phyloP scores from a whole-genome alignment of 2,329 filamentous ascomycete species.

The Rugonectria rugulosa region DNA sequence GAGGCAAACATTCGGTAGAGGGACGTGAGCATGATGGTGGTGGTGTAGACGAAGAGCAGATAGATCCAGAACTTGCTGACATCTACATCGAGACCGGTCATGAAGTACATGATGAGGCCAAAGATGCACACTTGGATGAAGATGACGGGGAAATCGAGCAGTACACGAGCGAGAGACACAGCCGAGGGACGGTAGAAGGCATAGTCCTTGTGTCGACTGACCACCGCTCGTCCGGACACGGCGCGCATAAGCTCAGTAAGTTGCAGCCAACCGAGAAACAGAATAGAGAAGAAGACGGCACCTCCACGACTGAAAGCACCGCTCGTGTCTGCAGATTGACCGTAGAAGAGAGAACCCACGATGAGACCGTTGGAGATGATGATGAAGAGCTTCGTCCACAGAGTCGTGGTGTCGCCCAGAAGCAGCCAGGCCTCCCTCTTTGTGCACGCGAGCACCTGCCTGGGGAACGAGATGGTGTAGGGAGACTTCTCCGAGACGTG shows the following conservation, averaged over 20 bases:
- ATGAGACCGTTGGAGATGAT: constrained; percentile 78
- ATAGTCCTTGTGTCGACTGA: constrained; percentile 56
- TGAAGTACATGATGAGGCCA: constrained; percentile 16
- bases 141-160: constrained; percentile 13
- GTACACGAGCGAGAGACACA: constrained; percentile 11
- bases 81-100: constrained; percentile 15
- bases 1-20: constrained; percentile 60
- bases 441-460: constrained; percentile 74
- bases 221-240: constrained; percentile 72
- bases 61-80: constrained; percentile 22
- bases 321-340: constrained; percentile 63
- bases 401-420: constrained; percentile 75
- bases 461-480: constrained; percentile 78
- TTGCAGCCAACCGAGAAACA: constrained; percentile 71
- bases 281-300: constrained; percentile 56
- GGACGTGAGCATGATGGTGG: constrained; percentile 13
- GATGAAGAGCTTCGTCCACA: constrained; percentile 82
- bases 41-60: constrained; percentile 12
- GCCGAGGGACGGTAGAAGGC: constrained; percentile 21
- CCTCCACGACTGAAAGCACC: constrained; percentile 67
- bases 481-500: constrained; percentile 72
- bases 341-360: constrained; percentile 81
- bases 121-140: constrained; percentile 9
- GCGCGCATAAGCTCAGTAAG: constrained; percentile 81
- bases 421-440: constrained; percentile 81